These are phyloP conservation scores for Huntiella decipiens DNA, from an alignment of 2,329 filamentous ascomycete species.

Conservation along the genomic window DNA sequence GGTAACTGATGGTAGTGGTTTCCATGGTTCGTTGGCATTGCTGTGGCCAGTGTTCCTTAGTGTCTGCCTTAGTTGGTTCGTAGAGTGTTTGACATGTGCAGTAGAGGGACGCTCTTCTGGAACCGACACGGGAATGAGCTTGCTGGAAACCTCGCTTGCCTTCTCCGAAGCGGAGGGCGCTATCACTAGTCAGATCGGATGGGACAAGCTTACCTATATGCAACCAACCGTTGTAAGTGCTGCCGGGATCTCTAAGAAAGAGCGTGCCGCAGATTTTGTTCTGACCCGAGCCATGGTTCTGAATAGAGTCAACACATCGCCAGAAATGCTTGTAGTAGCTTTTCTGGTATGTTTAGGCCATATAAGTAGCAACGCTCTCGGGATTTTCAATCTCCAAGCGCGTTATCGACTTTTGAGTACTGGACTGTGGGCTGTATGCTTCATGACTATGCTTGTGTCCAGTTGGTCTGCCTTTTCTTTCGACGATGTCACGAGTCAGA, in stretches of 20 bases:
- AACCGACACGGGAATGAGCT: conserved; percentile 84
- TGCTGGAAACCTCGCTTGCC: conserved; percentile 88
- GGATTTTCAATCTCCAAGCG: conserved; percentile 61
- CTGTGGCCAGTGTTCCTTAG: conserved; percentile 60
- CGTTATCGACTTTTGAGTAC: conserved; percentile 71
- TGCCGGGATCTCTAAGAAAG: background rate
- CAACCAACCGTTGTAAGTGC: conserved; percentile 15
- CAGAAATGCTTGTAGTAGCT: conserved; percentile 72
- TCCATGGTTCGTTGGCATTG: conserved; percentile 59
- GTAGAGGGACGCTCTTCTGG: conserved; percentile 64
- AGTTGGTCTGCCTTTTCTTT: conserved; percentile 46
- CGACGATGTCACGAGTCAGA: conserved; percentile 40
- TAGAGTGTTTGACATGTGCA: conserved; percentile 75
- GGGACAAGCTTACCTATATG: conserved; percentile 27
- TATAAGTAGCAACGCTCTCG: conserved; percentile 64
- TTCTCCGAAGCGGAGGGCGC: conserved; percentile 91
- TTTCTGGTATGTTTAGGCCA: conserved; percentile 82
- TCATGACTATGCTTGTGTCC: conserved; percentile 71
- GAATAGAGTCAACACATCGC: conserved; percentile 66
- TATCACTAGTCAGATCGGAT: conserved; percentile 59
- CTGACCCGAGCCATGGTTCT: conserved; percentile 49
- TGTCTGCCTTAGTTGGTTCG: conserved; percentile 58
- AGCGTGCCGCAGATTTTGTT: conserved; percentile 4
- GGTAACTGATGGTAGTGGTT: conserved; percentile 24
- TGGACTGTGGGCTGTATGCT: conserved; percentile 73